These are phyloP conservation scores for Ceratobasidium sp. DNA, from an alignment of 1,284 basidiomycete species.

Conservation along the genomic window DNA sequence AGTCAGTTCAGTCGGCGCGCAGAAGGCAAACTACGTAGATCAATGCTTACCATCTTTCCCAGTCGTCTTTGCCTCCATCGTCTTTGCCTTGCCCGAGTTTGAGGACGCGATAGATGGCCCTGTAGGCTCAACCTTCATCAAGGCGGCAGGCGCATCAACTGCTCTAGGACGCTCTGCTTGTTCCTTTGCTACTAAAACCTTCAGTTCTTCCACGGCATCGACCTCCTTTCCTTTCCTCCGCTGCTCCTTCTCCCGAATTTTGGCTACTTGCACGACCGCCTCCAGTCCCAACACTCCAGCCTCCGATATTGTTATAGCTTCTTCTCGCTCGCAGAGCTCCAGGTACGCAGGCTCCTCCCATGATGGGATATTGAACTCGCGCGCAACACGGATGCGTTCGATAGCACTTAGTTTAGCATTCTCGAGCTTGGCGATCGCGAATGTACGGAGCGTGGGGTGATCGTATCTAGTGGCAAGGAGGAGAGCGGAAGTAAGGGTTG, in stretches of 20 bases:
- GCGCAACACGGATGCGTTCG: slow-evolving; percentile 20
- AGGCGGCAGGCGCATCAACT: too few species aligned
- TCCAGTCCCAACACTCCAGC: slow-evolving; percentile 24
- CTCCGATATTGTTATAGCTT: slow-evolving; percentile 35
- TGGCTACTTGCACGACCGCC: slow-evolving; percentile 11
- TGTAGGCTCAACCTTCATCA: too few species aligned
- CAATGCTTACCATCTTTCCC: too few species aligned
- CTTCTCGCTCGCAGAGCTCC: slow-evolving; percentile 14
- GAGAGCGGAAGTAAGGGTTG: not conserved
- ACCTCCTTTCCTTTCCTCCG: not conserved
- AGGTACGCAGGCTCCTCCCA: slow-evolving; percentile 41
- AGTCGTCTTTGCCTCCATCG: too few species aligned
- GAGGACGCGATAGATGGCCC: too few species aligned
- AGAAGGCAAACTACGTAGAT: too few species aligned
- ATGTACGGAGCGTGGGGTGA: slow-evolving; percentile 21
- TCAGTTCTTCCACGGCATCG: not conserved
- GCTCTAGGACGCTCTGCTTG: too few species aligned
- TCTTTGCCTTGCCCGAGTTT: too few species aligned
- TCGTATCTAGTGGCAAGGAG: not conserved
- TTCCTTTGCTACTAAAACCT: too few species aligned
- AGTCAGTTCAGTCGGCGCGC: too few species aligned
- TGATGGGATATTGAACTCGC: slow-evolving; percentile 15
- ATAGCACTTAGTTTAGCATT: not conserved
- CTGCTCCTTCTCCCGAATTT: slow-evolving; percentile 21
- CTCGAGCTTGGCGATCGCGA: slow-evolving; percentile 59